Evolutionary conservation across 177 flowering plant genomes (phyloP).

Genomic region (Vitis hybrid): DNA sequence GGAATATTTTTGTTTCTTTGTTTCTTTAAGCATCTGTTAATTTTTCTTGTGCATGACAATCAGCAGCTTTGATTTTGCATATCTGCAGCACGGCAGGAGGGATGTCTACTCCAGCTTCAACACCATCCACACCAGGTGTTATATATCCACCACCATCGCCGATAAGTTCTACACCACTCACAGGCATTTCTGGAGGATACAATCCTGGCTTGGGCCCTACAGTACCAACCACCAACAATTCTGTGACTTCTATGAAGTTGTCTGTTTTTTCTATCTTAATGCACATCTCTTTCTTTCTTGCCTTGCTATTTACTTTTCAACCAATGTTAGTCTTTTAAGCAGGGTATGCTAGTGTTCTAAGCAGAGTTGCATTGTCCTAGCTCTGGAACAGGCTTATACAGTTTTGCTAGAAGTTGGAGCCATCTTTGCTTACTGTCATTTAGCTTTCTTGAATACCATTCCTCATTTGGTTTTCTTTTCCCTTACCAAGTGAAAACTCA

Average conservation of each 20-base stretch:
- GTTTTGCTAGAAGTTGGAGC: slow-evolving; percentile 23
- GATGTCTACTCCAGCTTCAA: slow-evolving; percentile 12
- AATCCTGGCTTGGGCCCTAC: slow-evolving; percentile 25
- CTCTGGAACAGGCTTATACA: slow-evolving; percentile 9
- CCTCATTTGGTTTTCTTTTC: neutral
- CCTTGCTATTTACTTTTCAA: slow-evolving; percentile 8
- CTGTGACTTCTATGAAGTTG: slow-evolving; percentile 10
- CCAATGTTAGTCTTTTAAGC: slow-evolving; percentile 5
- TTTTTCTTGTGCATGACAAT: neutral
- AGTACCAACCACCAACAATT: slow-evolving; percentile 16
- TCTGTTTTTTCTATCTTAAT: neutral
- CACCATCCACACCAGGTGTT: slow-evolving; percentile 13
- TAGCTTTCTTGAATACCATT: neutral
- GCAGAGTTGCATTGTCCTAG: neutral
- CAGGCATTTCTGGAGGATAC: slow-evolving; percentile 14
- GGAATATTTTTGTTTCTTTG: too few species aligned
- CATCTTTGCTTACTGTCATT: neutral
- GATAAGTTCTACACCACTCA: neutral
- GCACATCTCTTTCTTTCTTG: slow-evolving; percentile 7
- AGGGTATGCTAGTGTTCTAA: neutral
- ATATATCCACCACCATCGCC: slow-evolving; percentile 9
- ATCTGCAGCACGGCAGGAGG: slow-evolving; percentile 34
- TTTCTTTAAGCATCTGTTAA: too few species aligned
- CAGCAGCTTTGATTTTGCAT: neutral
- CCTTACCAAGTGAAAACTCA: neutral